phyloP scores from a whole-genome alignment of 768 basidiomycete species.

The Lactarius tabidus region DNA sequence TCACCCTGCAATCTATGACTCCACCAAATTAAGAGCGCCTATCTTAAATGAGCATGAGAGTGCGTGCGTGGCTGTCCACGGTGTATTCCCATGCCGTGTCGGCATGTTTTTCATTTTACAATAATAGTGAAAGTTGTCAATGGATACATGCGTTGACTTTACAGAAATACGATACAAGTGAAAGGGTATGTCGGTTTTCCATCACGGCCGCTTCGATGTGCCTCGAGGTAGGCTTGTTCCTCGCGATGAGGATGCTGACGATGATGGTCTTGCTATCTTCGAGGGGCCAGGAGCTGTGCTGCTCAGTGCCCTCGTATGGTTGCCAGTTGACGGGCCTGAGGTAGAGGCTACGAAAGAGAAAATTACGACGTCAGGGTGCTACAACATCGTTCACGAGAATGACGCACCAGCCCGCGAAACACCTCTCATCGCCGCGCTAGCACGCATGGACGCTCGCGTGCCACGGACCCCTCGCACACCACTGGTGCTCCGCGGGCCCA shows the following conservation, averaged over 20 bases:
- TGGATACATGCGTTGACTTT: slow-evolving; percentile 10
- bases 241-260: slow-evolving; percentile 17
- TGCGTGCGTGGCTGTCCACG: background rate
- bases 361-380: background rate
- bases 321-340: slow-evolving; percentile 5
- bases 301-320: slow-evolving; percentile 9
- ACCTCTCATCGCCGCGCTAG: slow-evolving; percentile 28
- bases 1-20: background rate
- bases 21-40: background rate
- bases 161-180: slow-evolving; percentile 8
- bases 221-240: slow-evolving; percentile 17
- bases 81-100: background rate
- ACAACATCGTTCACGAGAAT: background rate
- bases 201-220: slow-evolving; percentile 15
- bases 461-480: slow-evolving; percentile 69
- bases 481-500: slow-evolving; percentile 37
- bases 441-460: slow-evolving; percentile 61
- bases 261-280: slow-evolving; percentile 17
- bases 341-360: background rate
- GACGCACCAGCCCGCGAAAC: slow-evolving; percentile 16
- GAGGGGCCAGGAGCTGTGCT: slow-evolving; percentile 5
- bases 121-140: background rate
- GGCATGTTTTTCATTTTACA: background rate
- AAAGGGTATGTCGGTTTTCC: slow-evolving; percentile 4
- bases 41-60: background rate